Evolutionary conservation across 352 stramenopile genomes (phyloP).

Genomic region (Aphanomyces cochlioides): DNA sequence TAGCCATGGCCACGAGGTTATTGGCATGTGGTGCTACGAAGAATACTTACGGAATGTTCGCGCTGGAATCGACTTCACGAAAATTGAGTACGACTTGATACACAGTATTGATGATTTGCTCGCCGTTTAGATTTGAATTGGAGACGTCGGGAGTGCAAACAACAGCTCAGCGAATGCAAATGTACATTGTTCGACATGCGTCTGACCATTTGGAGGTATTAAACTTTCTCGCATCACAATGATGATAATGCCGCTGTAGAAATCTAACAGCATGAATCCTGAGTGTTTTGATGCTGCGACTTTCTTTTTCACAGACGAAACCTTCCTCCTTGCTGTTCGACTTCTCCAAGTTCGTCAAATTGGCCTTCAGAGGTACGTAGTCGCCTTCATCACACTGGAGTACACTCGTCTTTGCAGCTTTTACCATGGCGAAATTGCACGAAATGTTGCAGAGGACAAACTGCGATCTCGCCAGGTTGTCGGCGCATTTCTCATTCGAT

Average conservation of each 20-base stretch:
- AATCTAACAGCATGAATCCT: constrained; percentile 11
- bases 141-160: constrained; percentile 38
- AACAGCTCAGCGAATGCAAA: constrained; percentile 41
- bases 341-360: constrained; percentile 54
- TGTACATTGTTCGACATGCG: constrained; percentile 74
- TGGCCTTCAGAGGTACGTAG: constrained; percentile 45
- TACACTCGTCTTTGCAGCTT: constrained; percentile 34
- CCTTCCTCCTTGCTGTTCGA: constrained; percentile 58
- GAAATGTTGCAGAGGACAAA: constrained; percentile 50
- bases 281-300: constrained; percentile 8
- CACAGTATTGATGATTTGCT: not conserved
- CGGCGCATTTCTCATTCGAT: constrained; percentile 69
- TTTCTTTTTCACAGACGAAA: constrained; percentile 53
- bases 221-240: not conserved
- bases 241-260: not conserved
- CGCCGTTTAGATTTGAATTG: constrained; percentile 46
- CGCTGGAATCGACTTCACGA: constrained; percentile 48
- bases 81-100: constrained; percentile 52
- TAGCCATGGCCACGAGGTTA: constrained; percentile 48
- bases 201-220: constrained; percentile 64
- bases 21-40: constrained; percentile 50
- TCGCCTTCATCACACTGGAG: not conserved
- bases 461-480: constrained; percentile 33
- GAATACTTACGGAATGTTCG: constrained; percentile 51
- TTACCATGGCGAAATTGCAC: constrained; percentile 68